Percentiles rank a stretch among this genome's conserved stretches.
phyloP scores from a whole-genome alignment of 108 stramenopile species.

The Ochromonas danica region DNA sequence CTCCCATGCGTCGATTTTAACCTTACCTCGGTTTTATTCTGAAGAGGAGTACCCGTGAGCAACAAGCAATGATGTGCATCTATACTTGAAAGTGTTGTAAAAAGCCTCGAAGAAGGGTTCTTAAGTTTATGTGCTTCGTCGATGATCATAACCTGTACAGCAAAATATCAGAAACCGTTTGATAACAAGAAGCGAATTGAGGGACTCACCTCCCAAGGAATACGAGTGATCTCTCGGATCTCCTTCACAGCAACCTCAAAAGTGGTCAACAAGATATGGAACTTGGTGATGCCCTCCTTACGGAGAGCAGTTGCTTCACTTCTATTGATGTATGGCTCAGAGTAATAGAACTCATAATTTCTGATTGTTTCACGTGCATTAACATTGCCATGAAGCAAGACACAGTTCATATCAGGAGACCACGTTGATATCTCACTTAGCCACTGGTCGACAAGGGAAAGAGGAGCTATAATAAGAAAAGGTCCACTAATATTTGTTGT shows the following conservation, averaged over 20 bases:
- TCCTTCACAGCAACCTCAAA: slow-evolving; percentile 86
- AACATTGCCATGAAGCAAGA: slow-evolving; percentile 87
- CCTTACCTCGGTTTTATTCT: slow-evolving; percentile 81
- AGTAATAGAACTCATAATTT: slow-evolving; percentile 83
- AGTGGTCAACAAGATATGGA: slow-evolving; percentile 89
- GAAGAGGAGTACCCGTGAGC: slow-evolving; percentile 95
- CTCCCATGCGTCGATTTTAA: neutral
- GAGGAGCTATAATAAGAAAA: slow-evolving; percentile 85
- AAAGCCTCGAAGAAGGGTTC: slow-evolving; percentile 63
- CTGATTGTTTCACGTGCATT: slow-evolving; percentile 77
- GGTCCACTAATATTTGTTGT: slow-evolving; percentile 65
- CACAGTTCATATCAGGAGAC: slow-evolving; percentile 87
- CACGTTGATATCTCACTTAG: slow-evolving; percentile 79
- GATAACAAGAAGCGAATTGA: neutral
- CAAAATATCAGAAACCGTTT: slow-evolving; percentile 46
- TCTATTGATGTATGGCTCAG: slow-evolving; percentile 42
- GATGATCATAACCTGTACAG: slow-evolving; percentile 80
- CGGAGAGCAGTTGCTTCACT: slow-evolving; percentile 36
- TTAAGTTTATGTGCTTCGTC: slow-evolving; percentile 93
- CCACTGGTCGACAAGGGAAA: slow-evolving; percentile 87
- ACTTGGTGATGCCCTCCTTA: slow-evolving; percentile 73
- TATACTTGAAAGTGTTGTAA: slow-evolving; percentile 47
- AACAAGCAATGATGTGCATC: slow-evolving; percentile 72
- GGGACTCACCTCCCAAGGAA: slow-evolving; percentile 56
- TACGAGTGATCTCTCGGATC: slow-evolving; percentile 67